phyloP scores from a whole-genome alignment of 306 rosid species.

The Clitoria ternatea region DNA sequence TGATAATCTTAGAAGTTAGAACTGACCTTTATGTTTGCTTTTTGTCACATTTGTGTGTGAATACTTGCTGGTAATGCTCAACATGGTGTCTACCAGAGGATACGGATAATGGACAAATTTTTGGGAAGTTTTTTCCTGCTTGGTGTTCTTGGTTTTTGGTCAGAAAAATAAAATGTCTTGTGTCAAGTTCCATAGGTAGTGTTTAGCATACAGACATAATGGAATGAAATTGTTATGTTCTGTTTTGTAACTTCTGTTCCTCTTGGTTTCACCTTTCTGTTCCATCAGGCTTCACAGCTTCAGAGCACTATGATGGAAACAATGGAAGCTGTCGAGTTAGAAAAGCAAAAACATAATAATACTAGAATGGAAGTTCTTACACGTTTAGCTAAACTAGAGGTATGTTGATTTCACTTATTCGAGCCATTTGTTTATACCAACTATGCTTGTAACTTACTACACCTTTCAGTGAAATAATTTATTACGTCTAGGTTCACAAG shows the following conservation, averaged over 20 bases:
- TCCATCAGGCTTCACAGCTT: constrained; percentile 78
- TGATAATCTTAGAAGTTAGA: neutral
- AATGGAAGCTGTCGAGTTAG: constrained; percentile 93
- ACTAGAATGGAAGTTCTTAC: constrained; percentile 88
- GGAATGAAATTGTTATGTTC: neutral
- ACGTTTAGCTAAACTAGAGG: constrained; percentile 84
- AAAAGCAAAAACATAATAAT: constrained; percentile 88
- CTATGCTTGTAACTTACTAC: neutral
- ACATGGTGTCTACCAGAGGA: constrained; percentile 1
- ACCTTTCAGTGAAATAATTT: constrained; percentile 13
- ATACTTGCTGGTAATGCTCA: neutral
- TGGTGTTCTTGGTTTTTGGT: constrained; percentile 8
- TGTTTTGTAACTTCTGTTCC: neutral
- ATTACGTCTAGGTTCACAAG: constrained; percentile 14
- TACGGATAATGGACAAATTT: neutral
- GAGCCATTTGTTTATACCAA: constrained; percentile 10
- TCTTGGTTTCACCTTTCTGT: neutral
- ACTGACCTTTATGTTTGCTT: constrained; percentile 9
- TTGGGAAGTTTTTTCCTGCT: neutral
- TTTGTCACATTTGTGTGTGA: constrained; percentile 1
- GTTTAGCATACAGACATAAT: neutral
- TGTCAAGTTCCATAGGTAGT: neutral
- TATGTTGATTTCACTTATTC: constrained; percentile 24
- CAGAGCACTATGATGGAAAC: constrained; percentile 91
- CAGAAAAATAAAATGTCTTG: neutral